These are phyloP conservation scores for Aspergillus sp. DNA, from an alignment of 2,329 filamentous ascomycete species.

Conservation along the genomic window DNA sequence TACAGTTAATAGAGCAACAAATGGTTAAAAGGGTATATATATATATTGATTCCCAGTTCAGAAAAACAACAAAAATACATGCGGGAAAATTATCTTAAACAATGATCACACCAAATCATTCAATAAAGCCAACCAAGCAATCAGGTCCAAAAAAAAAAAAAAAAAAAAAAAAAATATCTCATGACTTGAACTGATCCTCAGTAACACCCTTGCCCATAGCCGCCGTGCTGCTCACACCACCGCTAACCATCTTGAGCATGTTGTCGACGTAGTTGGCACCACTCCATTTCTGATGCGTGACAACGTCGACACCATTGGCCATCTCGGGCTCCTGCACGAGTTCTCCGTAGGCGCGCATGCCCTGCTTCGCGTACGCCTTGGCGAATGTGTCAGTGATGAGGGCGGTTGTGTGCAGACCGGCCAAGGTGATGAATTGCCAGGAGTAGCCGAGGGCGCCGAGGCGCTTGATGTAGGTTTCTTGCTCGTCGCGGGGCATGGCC, in stretches of 20 bases:
- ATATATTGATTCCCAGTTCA: not conserved
- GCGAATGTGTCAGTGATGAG: conserved; percentile 87
- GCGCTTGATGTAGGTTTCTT: conserved; percentile 95
- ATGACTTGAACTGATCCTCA: conserved; percentile 85
- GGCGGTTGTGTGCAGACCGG: conserved; percentile 91
- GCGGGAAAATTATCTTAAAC: not conserved
- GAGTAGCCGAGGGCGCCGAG: conserved; percentile 88
- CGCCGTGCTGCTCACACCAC: conserved; percentile 84
- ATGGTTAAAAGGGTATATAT: not conserved
- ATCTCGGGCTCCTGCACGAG: conserved; percentile 98
- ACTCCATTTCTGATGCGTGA: conserved; percentile 99
- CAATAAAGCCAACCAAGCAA: conserved; percentile 6
- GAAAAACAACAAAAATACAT: not conserved
- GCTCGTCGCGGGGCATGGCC: conserved; percentile 85
- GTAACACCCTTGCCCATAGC: conserved; percentile 98
- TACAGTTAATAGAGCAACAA: too few species aligned
- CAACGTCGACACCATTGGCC: conserved; percentile 83
- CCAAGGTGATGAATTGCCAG: conserved; percentile 99
- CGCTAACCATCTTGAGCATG: conserved; percentile 93
- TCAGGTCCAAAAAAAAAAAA: not conserved
- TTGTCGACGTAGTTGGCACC: conserved; percentile 95
- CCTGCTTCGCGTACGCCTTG: conserved; percentile 73
- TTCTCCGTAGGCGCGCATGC: conserved; percentile 97
- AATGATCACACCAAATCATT: not conserved
- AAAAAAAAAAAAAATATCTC: conserved; percentile 6